Evolutionary conservation across 176 grass and related monocot species (phyloP), one percentile per base, ranked within the genome.

Genomic region (Ensete ventricosum): DNA sequence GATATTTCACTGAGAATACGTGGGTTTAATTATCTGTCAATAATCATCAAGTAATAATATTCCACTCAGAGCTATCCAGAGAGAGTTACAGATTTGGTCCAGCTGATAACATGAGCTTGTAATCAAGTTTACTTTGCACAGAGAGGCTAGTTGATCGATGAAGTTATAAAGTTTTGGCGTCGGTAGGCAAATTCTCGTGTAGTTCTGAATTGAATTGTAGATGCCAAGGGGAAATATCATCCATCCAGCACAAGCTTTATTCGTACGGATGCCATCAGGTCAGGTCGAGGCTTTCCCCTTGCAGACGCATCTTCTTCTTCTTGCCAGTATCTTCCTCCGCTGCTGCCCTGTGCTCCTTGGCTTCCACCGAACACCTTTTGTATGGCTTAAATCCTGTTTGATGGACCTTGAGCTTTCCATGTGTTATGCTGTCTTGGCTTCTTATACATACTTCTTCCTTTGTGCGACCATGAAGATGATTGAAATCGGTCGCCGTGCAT

Each of bases 361-460:
- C 94, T 89, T 91, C 95, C 62, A 85, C 66, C 16, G 95, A 91
- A 71, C 95, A 94, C 69, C 90, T 93, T 58, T 93, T 98, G 74
- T 98, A 98, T 22, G 95, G 95, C 62, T 91, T 98, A 73, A 98
- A 98, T 64, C 95, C 95, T 80, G 88, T 93, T 72, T 84, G 72
- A 71, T 80, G 82, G 2, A 75, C 84, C 82, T 94, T 98, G 75
- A 91, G 69, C 67, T 87, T 94, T 68, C 77, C 62, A 2, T 84
- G 80, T 55, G 27, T 76, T 78, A 19, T 64, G 23, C 50, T 79
- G 55, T 69, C 59, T 26, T 22, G 58, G 62, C 51, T 78, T 69
- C 68, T 24, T 60, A 49, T 50, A 29, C 9, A 22, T 26, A 34
- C 58, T 50, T 50, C n/a, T 48, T 60, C n/a, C 77, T 71, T 79